Percentiles rank a stretch among this genome's conserved stretches.
These are phyloP conservation scores for Lizanozyma gosingica DNA, from an alignment of 1,139 yeast genomes.

Conservation along the genomic window DNA sequence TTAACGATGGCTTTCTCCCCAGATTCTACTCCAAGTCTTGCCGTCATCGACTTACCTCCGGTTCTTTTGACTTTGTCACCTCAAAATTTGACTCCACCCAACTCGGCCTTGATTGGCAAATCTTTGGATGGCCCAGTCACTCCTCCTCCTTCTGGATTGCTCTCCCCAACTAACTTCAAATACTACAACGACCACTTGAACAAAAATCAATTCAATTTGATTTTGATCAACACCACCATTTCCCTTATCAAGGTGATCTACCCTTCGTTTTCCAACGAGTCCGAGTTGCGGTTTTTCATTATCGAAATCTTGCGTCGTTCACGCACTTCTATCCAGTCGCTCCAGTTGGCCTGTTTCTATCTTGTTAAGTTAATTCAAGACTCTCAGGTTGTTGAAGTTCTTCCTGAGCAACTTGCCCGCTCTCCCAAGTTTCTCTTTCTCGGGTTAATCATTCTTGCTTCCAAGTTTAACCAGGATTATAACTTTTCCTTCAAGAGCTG, in stretches of 20 bases:
- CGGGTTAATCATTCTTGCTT: slow-evolving; percentile 57
- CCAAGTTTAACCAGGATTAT: slow-evolving; percentile 67
- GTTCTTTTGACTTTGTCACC: not conserved
- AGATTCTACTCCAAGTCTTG: not conserved
- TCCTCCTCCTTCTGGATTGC: too few relatives aligned
- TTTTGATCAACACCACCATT: slow-evolving; percentile 29
- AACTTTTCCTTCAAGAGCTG: slow-evolving; percentile 66
- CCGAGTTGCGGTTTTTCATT: slow-evolving; percentile 37
- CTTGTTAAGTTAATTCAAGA: slow-evolving; percentile 36
- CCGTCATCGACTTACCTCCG: not conserved
- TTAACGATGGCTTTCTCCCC: not conserved
- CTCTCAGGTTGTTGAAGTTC: slow-evolving; percentile 5
- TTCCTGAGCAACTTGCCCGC: slow-evolving; percentile 9
- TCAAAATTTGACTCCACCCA: not conserved
- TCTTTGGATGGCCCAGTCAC: not conserved
- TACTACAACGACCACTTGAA: slow-evolving; percentile 33
- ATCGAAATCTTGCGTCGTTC: slow-evolving; percentile 63
- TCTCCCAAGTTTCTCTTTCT: slow-evolving; percentile 64
- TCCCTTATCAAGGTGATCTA: slow-evolving; percentile 30
- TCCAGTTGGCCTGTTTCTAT: slow-evolving; percentile 62
- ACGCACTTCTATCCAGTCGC: slow-evolving; percentile 53
- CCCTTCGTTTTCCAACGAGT: slow-evolving; percentile 6
- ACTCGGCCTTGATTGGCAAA: not conserved
- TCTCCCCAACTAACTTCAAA: slow-evolving; percentile 27
- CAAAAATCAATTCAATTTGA: slow-evolving; percentile 33